Evolutionary conservation across 2,329 filamentous ascomycete species (phyloP), one percentile per base, ranked within the genome.

Genomic region (Cladosporium halotolerans): DNA sequence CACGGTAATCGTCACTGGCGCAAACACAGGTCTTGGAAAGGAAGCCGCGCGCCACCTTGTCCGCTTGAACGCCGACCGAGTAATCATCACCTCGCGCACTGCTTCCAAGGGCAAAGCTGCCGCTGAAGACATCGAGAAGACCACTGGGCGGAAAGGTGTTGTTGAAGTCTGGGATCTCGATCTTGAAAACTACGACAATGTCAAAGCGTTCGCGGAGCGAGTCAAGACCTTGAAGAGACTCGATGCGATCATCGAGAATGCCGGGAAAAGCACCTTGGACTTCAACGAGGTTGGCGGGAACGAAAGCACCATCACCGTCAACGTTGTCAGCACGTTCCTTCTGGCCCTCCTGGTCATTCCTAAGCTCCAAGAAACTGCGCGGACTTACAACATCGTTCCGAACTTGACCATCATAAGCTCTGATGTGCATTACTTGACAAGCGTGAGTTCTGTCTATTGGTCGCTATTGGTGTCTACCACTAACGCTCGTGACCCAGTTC

Each of bases 271-370:
- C 50, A 46, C 23, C 13, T 41, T 33, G 16, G 41, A 45, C 8
- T 51, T 42, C 34, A 33, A 16, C 13, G 42, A 52, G 16, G 56
- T 61, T 11, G 77, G 79, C 51, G 73, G 68, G 0, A 68, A 77
- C 38, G 80, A 83, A 64, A 63, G 58, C 13, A 74, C 65, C 0
- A 58, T 83, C 38, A 77, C 75, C 0, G 72, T 78, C 50, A 83
- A 83, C 53, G 76, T 80, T 9, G 67, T 83, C 52, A 72, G 68
- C 10, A 80, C 77, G 0, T 72, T 81, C 39, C 61, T 83, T 2
- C 66, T 83, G 0, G 74, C 70, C 0, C 57, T 76, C 0, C 65
- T 80, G 0, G 40, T 82, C 2, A 54, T 83, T 16, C 80, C 79
- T 0, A 78, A 75, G 59, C 67, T 83, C 3, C 72, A 72, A 47